Percentiles rank a stretch among this genome's conserved stretches.
phyloP scores from a whole-genome alignment of 257 asterid genomes.

The Penstemon newberryi region DNA sequence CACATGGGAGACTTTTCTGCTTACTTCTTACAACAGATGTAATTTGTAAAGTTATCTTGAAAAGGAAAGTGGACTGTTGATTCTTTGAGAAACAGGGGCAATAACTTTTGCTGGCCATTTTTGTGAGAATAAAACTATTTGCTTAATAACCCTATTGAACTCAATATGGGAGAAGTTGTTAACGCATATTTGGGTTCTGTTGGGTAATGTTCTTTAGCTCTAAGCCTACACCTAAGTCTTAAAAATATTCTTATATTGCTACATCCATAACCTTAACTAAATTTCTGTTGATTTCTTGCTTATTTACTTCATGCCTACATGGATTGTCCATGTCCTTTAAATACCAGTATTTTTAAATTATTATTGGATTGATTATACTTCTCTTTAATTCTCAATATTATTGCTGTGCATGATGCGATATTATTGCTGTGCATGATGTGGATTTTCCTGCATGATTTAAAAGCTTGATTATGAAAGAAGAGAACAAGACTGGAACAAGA shows the following conservation, averaged over 20 bases:
- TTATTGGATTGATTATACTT: not conserved
- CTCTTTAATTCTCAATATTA: slow-evolving; percentile 4
- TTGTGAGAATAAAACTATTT: not conserved
- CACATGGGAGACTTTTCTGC: not conserved
- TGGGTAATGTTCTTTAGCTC: not conserved
- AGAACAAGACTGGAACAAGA: slow-evolving; percentile 44
- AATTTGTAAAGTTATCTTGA: not conserved
- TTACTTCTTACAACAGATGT: not conserved
- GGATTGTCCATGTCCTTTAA: slow-evolving; percentile 3
- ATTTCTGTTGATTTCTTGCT: not conserved
- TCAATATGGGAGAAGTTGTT: not conserved
- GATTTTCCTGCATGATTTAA: slow-evolving; percentile 28
- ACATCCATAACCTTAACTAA: slow-evolving; percentile 3
- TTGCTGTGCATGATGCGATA: slow-evolving; percentile 20
- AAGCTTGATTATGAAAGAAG: slow-evolving; percentile 64
- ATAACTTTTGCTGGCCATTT: not conserved
- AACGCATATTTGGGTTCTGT: not conserved
- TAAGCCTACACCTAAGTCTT: too few species aligned
- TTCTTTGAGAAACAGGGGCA: not conserved
- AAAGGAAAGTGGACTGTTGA: not conserved
- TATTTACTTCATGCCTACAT: slow-evolving; percentile 16
- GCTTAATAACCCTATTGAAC: not conserved
- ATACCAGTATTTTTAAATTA: not conserved
- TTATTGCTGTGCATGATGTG: slow-evolving; percentile 19
- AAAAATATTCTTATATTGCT: not conserved